Evolutionary conservation across 257 asterid genomes (phyloP).

Genomic region (Penstemon newberryi): DNA sequence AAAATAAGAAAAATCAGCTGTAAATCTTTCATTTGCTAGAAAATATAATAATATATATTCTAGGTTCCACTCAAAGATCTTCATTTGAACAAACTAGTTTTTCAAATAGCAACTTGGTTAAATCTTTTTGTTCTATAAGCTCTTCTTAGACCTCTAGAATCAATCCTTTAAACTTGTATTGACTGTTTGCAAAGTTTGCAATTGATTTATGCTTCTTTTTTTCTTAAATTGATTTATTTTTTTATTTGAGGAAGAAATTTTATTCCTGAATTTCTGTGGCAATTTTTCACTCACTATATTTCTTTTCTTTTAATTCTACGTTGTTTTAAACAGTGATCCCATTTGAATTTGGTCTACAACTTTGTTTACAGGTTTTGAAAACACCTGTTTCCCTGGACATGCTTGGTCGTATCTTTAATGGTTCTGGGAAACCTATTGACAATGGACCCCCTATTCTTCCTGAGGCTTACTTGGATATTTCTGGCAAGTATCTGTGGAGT

Average conservation of each 20-base stretch:
- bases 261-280: not conserved
- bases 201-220: no score
- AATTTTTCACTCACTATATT: not conserved
- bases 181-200: no score
- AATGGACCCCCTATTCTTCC: constrained; percentile 98
- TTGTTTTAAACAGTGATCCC: constrained; percentile 1
- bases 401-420: constrained; percentile 72
- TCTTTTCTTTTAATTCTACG: not conserved
- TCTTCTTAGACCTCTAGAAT: no score
- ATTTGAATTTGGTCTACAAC: constrained; percentile 1
- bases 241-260: not conserved
- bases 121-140: no score
- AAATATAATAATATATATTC: no score
- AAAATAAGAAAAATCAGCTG: no score
- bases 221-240: not conserved
- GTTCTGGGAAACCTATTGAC: constrained; percentile 89
- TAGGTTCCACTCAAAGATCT: no score
- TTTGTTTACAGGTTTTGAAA: constrained; percentile 46
- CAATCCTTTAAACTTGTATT: no score
- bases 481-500: constrained; percentile 57
- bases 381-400: constrained; percentile 67
- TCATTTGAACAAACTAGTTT: no score
- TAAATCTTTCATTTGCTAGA: no score
- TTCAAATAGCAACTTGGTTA: no score
- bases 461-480: constrained; percentile 97